These are phyloP conservation scores for Corymbia calophylla DNA, from an alignment of 441 rosid species.

Conservation along the genomic window DNA sequence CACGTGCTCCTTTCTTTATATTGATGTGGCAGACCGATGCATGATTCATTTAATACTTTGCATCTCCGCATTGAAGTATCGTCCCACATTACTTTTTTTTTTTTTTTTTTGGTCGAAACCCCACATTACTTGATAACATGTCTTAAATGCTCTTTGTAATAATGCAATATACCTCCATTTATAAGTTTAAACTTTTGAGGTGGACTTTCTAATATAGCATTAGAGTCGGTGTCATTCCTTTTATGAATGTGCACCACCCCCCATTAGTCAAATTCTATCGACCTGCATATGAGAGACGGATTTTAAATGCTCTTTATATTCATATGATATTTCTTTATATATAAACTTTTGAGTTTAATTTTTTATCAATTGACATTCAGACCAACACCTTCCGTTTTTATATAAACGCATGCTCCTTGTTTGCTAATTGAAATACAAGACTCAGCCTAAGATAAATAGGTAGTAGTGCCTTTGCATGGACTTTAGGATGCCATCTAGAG, in stretches of 20 bases:
- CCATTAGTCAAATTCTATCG: no score
- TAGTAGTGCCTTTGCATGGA: background rate
- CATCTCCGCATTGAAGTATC: background rate
- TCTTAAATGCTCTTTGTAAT: no score
- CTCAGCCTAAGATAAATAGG: background rate
- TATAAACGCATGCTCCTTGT: background rate
- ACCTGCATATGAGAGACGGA: no score
- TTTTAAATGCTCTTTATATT: no score
- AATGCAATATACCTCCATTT: accelerated
- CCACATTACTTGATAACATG: accelerated
- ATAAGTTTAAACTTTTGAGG: no score
- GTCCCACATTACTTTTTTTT: accelerated
- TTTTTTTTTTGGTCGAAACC: no score
- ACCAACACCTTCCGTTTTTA: background rate
- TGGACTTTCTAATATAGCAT: no score
- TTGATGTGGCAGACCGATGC: accelerated
- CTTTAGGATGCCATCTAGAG: background rate
- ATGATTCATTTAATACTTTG: background rate
- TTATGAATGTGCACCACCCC: no score
- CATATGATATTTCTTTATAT: accelerated
- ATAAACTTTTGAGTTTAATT: no score
- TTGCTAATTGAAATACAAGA: background rate
- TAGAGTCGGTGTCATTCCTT: no score
- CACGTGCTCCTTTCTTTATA: background rate
- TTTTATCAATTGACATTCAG: background rate